Evolutionary conservation across 169 alveolate species (phyloP), one percentile per base, ranked within the genome.

Genomic region (Cryptosporidium canis): DNA sequence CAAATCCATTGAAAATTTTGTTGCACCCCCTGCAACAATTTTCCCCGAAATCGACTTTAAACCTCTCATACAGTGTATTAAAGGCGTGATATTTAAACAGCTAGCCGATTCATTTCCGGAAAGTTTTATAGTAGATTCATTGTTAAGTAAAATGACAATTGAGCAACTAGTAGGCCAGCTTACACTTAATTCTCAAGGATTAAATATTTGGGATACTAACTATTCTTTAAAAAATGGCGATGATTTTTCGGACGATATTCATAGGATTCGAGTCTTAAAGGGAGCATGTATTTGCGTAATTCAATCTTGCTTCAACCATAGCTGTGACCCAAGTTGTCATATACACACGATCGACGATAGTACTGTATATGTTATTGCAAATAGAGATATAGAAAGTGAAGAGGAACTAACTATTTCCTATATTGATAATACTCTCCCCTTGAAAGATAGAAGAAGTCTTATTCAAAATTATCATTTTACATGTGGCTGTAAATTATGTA

Each of bases 261-360:
- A 55, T 66, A 14, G 65, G 4, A 72, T 56, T 47, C 44, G 47
- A 66, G 18, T 90, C 16, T 55, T 90, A 27, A 72, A 83, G 51
- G 93, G 90, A 16, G 93, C 93, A 11, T 90, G 93, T 29, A 61
- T 90, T 27, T 90, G 85, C 58, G 58, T 70, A 53, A 82, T 90
- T 58, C 93, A 90, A 65, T 67, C 93, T 11, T 90, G 93, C 67
- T 90, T 83, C 66, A 90, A 90, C 44, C 93, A 90, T 87, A 90
- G 93, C 67, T 90, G 93, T 72, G 72, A 37, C 37, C 93, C 93
- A 27, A 90, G 85, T 47, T 90, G 93, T 67, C 44, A 51, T 55
- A 87, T 85, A 4, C 51, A 67, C 24, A 33, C 83, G 14, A 56
- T 39, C 5, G 67, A 47, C 27, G 93, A 85, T 64, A 71, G 83